Evolutionary conservation across 176 grass and related monocot genomes (phyloP).

Genomic region (bread wheat (Triticum aestivum)): DNA sequence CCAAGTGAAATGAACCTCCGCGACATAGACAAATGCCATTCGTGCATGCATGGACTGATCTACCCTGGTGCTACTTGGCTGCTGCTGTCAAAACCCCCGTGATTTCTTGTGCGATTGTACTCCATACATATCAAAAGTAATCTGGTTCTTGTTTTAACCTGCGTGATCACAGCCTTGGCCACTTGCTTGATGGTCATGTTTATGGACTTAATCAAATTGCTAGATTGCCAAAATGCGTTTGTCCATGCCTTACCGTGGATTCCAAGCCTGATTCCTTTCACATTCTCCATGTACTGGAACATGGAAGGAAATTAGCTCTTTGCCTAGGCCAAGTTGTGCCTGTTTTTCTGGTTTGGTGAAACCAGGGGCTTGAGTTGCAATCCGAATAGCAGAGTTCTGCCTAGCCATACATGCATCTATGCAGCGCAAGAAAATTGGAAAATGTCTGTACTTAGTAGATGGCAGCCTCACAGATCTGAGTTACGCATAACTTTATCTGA

Average conservation of each 20-base stretch:
- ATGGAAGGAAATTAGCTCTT: not conserved
- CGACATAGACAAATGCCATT: not conserved
- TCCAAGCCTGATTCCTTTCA: constrained; percentile 41
- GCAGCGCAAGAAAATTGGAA: not conserved
- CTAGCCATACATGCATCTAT: not conserved
- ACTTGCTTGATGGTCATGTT: constrained; percentile 20
- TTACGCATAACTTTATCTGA: not conserved
- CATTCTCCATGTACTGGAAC: constrained; percentile 24
- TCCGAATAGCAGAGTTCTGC: not conserved
- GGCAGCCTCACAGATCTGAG: not conserved
- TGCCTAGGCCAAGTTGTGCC: not conserved
- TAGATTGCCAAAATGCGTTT: constrained; percentile 21
- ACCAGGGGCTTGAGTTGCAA: constrained; percentile 40
- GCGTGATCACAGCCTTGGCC: not conserved
- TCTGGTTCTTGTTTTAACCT: constrained; percentile 8
- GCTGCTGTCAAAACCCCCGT: not conserved
- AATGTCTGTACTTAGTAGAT: no score
- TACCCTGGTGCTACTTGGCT: not conserved
- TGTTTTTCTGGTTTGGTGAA: constrained; percentile 32
- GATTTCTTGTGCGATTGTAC: constrained; percentile 6
- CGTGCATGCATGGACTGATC: not conserved
- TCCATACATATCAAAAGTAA: not conserved
- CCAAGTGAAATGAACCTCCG: constrained; percentile 32
- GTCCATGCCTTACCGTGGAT: constrained; percentile 13
- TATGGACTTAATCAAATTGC: constrained; percentile 20